Conservation (phyloP, 176 grass and related monocot genomes). For the Phyllostachys edulis region DNA sequence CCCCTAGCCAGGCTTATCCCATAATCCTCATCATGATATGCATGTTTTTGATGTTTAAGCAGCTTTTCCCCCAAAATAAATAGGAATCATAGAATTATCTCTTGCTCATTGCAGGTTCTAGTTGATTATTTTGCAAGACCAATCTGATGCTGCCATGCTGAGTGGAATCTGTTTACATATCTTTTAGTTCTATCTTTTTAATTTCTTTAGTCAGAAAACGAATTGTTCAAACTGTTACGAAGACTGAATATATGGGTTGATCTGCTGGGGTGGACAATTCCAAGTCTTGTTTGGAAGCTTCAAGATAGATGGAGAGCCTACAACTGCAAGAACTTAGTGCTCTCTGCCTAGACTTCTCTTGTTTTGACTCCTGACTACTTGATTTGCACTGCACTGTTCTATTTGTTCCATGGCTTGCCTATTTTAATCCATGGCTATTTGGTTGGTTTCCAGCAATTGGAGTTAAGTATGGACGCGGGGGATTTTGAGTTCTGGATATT, state of each 20-base stretch:
- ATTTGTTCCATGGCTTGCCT: background rate
- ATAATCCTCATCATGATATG: background rate
- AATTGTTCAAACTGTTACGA: background rate
- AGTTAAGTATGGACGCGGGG: background rate
- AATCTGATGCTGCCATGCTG: background rate
- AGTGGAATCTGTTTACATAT: background rate
- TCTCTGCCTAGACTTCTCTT: background rate
- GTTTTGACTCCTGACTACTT: background rate
- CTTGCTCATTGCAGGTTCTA: background rate
- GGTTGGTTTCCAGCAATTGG: slow-evolving; percentile 9
- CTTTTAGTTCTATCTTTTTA: background rate
- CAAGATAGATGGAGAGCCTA: background rate
- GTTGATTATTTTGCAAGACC: background rate
- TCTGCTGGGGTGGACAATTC: background rate
- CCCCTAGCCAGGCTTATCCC: background rate
- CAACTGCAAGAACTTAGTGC: background rate
- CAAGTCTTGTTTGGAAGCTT: background rate
- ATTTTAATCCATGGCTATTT: background rate
- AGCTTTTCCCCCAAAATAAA: background rate
- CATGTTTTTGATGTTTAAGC: background rate
- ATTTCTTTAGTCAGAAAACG: background rate
- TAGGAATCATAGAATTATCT: background rate
- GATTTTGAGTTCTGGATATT: background rate
- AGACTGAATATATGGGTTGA: background rate
- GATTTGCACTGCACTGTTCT: background rate